Conservation (phyloP, 768 basidiomycete genomes). For the Tricholoma hemisulphureum region DNA sequence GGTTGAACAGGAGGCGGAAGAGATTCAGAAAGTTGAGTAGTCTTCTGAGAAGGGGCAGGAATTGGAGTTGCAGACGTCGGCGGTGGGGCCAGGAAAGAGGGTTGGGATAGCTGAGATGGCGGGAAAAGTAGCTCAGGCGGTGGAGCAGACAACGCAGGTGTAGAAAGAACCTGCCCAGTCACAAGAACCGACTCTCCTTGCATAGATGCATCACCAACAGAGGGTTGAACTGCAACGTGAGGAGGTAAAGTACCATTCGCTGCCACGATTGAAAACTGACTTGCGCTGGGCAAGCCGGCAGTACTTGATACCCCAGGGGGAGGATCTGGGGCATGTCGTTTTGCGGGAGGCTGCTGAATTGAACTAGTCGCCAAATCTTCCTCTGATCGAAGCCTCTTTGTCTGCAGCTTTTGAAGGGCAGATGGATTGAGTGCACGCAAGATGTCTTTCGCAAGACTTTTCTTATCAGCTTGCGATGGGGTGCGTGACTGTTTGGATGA, state of each 20-base stretch:
- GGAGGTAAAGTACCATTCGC: neutral
- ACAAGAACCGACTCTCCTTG: neutral
- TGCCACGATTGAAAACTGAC: neutral
- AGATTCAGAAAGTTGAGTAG: neutral
- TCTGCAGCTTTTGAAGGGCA: neutral
- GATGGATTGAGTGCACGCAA: conserved; percentile 46
- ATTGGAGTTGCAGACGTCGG: neutral
- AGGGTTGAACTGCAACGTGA: neutral
- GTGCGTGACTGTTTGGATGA: conserved; percentile 18
- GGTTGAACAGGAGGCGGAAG: neutral
- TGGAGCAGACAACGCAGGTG: neutral
- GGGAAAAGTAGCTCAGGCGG: neutral
- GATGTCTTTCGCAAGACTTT: conserved; percentile 54
- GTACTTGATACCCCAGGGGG: neutral
- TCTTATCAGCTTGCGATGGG: conserved; percentile 47
- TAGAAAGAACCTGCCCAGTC: neutral
- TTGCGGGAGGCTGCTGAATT: conserved; percentile 6
- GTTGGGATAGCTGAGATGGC: neutral
- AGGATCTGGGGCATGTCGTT: conserved; percentile 10
- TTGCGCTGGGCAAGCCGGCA: neutral
- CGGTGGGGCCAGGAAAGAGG: neutral
- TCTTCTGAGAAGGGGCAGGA: neutral
- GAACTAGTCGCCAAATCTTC: neutral
- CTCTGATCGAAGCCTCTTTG: conserved; percentile 23
- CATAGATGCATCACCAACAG: neutral